These are phyloP conservation scores for Phytopythium cucurbitacearum DNA, from an alignment of 352 stramenopile species.

Conservation along the genomic window DNA sequence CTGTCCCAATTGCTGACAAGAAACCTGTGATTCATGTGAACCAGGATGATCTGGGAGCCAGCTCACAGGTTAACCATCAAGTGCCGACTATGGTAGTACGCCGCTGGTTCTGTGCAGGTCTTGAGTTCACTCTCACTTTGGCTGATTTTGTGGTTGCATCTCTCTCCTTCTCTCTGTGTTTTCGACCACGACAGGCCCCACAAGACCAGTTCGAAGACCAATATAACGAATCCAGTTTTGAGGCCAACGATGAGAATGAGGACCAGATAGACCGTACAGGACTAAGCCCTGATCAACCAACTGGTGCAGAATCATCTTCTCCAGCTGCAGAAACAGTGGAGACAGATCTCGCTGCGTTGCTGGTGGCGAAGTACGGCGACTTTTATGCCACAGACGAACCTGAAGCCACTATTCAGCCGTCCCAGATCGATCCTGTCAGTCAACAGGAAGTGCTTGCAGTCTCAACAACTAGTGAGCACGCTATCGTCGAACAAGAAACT, in stretches of 20 bases:
- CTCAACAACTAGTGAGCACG: slow-evolving; percentile 2
- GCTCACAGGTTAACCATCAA: too few species aligned
- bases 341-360: slow-evolving; percentile 17
- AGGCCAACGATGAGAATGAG: slow-evolving; percentile 26
- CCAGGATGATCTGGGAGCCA: not conserved
- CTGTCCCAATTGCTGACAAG: slow-evolving; percentile 6
- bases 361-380: slow-evolving; percentile 26
- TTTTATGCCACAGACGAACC: slow-evolving; percentile 18
- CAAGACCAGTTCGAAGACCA: too few species aligned
- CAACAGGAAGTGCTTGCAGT: too few species aligned
- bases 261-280: slow-evolving; percentile 14
- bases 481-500: slow-evolving; percentile 1
- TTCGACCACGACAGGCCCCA: too few species aligned
- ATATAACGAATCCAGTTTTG: not conserved
- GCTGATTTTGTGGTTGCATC: too few species aligned
- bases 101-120: too few species aligned
- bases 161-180: too few species aligned
- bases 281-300: too few species aligned
- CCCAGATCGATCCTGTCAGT: too few species aligned
- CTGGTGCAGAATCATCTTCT: not conserved
- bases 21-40: slow-evolving; percentile 10
- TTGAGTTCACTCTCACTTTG: too few species aligned
- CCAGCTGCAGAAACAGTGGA: not conserved
- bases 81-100: too few species aligned
- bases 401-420: not conserved